These are phyloP conservation scores for Hypholoma sublateritium DNA, from an alignment of 768 basidiomycete genomes.

Conservation along the genomic window DNA sequence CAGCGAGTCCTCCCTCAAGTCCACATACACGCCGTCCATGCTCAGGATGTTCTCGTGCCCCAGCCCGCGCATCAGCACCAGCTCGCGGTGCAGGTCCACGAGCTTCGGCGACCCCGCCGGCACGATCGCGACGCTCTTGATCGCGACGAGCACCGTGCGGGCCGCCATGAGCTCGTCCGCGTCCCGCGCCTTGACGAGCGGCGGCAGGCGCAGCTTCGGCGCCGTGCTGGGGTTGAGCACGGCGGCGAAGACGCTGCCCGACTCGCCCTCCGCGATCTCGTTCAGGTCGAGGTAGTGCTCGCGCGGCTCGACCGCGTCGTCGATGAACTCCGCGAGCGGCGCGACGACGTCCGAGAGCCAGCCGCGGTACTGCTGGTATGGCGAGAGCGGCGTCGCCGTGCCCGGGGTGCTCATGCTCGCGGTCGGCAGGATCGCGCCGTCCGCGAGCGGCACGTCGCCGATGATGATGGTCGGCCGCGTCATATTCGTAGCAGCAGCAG, in stretches of 20 bases:
- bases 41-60: constrained; percentile 62
- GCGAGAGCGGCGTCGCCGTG: constrained; percentile 37
- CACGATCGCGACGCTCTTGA: constrained; percentile 69
- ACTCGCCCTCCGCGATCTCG: constrained; percentile 85
- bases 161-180: constrained; percentile 31
- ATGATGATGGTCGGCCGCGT: constrained; percentile 36
- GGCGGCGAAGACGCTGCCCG: constrained; percentile 64
- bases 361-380: constrained; percentile 53
- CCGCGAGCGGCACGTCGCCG: constrained; percentile 19
- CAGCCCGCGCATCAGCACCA: constrained; percentile 55
- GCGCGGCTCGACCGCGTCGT: constrained; percentile 59
- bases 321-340: constrained; percentile 63
- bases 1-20: constrained; percentile 60
- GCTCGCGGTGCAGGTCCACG: constrained; percentile 58
- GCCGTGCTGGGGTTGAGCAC: constrained; percentile 31
- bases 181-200: constrained; percentile 38
- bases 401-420: constrained; percentile 26
- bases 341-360: constrained; percentile 63
- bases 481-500: constrained; percentile 8
- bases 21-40: constrained; percentile 72
- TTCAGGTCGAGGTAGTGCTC: constrained; percentile 64
- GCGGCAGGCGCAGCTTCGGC: constrained; percentile 39
- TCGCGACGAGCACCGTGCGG: constrained; percentile 57
- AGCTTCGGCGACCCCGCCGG: constrained; percentile 63
- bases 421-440: constrained; percentile 4